Evolutionary conservation across 1,284 basidiomycete species (phyloP), one percentile per base, ranked within the genome.

Genomic region (Ganoderma sinense): DNA sequence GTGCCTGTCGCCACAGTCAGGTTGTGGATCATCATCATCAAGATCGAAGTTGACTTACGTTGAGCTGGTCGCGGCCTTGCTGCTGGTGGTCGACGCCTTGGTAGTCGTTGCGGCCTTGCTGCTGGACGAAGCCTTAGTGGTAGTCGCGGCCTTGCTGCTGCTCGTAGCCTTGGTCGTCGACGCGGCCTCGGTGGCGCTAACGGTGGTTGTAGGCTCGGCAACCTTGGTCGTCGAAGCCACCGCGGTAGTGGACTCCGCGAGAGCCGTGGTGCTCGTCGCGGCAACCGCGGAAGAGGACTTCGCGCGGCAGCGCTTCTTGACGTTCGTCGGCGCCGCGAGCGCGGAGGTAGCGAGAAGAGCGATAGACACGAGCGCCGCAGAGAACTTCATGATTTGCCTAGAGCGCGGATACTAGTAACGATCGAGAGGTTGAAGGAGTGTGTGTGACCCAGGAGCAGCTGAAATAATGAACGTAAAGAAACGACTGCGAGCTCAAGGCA

Each of bases 321-420:
- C 36, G 61, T 72, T 69, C 45, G 75, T 73, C 66, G 76, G 77
- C n/a, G 71, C 67, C 63, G 70, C 78, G 13, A 78, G 69, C 39
- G 70, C 77, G 33, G 73, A 71, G 62, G 75, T 75, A 16, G 76
- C 76, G 41, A 77, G 68, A 67, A 80, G 74, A 8, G 75, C 72
- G 69, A 79, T 61, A 39, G 78, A 76, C 62, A 79, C 45, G 73
- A 78, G 43, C 18, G 75, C 67, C 41, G 70, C 62, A 43, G 73
- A 71, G 66, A 77, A 78, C 74, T 79, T 80, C 79, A 80, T 80
- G 59, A 26, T 73, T 73, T 16, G 64, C 39, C 39, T 56, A 23
- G 63, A 41, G 18, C 39, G 31, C 58, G 36, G 53, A 40, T 8
- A n/a, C n/a, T n/a, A 14, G 39, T 26, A 65, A 65, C 31, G 64